phyloP scores from a whole-genome alignment of 352 stramenopile genomes.

The Globisporangium apiculatum region DNA sequence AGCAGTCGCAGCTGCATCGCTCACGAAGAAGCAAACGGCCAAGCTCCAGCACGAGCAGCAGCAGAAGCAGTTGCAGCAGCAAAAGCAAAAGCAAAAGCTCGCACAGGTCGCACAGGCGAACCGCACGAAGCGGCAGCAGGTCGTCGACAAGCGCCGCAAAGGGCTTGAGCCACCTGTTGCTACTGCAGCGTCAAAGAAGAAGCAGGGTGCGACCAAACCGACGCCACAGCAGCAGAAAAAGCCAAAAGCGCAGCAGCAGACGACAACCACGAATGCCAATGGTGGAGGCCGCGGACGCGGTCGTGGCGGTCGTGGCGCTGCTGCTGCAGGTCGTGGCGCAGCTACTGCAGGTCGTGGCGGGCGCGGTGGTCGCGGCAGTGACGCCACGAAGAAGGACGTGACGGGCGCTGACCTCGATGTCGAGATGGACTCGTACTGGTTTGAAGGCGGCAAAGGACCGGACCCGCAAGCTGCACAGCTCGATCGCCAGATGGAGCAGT shows the following conservation, averaged over 20 bases:
- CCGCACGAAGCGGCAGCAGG: constrained; percentile 64
- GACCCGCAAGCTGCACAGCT: constrained; percentile 74
- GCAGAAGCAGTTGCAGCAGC: constrained; percentile 13
- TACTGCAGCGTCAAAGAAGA: constrained; percentile 17
- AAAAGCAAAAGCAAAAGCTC: constrained; percentile 53
- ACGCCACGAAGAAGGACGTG: constrained; percentile 35
- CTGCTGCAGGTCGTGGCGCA: constrained; percentile 23
- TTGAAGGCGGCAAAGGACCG: constrained; percentile 81
- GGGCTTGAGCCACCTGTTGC: constrained; percentile 27
- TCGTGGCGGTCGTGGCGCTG: constrained; percentile 13
- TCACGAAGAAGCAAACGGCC: constrained; percentile 11
- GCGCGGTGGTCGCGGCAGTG: too few species aligned
- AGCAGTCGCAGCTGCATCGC: constrained; percentile 11
- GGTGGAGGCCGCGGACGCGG: constrained; percentile 18
- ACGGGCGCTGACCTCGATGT: constrained; percentile 78
- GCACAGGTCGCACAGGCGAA: constrained; percentile 52
- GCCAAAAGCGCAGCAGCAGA: constrained; percentile 6
- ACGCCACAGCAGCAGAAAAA: constrained; percentile 17
- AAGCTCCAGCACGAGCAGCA: constrained; percentile 28
- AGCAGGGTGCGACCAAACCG: constrained; percentile 16
- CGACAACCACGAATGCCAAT: background rate
- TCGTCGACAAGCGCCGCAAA: constrained; percentile 67
- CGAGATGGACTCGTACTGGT: constrained; percentile 88
- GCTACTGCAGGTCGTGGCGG: constrained; percentile 23
- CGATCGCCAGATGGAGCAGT: constrained; percentile 85